Percentiles rank a stretch among this genome's conserved stretches.
phyloP scores from a whole-genome alignment of 805 yeast species.

The Saitoella complicata region DNA sequence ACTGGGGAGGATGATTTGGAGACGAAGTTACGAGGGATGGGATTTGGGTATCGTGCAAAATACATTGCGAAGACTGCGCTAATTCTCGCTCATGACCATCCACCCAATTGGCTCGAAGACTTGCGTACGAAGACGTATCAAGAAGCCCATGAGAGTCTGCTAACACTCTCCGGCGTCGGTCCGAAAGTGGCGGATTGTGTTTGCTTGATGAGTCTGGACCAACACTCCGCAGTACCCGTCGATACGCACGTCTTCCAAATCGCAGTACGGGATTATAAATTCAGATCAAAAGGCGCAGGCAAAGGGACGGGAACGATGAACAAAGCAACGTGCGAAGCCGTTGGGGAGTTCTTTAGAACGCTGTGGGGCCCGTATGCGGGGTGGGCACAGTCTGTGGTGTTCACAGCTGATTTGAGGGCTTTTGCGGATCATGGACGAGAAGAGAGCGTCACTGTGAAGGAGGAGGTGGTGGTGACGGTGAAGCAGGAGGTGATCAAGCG shows the following conservation, averaged over 20 bases:
- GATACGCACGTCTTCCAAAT: constrained; percentile 92
- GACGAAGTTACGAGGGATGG: constrained; percentile 26
- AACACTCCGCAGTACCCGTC: constrained; percentile 78
- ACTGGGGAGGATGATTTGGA: constrained; percentile 21
- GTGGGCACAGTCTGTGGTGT: constrained; percentile 32
- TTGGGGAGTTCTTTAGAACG: constrained; percentile 41
- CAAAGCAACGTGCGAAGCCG: constrained; percentile 35
- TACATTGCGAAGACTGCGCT: constrained; percentile 67
- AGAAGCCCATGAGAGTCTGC: constrained; percentile 41
- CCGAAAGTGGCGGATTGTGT: constrained; percentile 98
- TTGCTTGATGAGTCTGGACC: constrained; percentile 75
- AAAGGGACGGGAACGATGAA: constrained; percentile 30
- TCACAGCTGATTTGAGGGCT: not conserved
- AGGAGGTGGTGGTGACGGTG: too few species aligned
- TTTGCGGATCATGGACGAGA: not conserved
- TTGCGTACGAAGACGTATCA: constrained; percentile 34
- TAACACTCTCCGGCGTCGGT: constrained; percentile 73
- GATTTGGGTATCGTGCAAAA: constrained; percentile 85
- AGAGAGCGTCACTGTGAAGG: too few species aligned
- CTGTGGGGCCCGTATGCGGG: constrained; percentile 91
- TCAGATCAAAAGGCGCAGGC: constrained; percentile 23
- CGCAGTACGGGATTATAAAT: constrained; percentile 65
- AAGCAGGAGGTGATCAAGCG: too few species aligned
- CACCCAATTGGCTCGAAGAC: constrained; percentile 24
- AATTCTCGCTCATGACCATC: constrained; percentile 26